A percentile compares a stretch with the other conserved stretches of the same genome.
Evolutionary conservation across 2,329 filamentous ascomycete species (phyloP).

Genomic region (Pestalotiopsis sp.): DNA sequence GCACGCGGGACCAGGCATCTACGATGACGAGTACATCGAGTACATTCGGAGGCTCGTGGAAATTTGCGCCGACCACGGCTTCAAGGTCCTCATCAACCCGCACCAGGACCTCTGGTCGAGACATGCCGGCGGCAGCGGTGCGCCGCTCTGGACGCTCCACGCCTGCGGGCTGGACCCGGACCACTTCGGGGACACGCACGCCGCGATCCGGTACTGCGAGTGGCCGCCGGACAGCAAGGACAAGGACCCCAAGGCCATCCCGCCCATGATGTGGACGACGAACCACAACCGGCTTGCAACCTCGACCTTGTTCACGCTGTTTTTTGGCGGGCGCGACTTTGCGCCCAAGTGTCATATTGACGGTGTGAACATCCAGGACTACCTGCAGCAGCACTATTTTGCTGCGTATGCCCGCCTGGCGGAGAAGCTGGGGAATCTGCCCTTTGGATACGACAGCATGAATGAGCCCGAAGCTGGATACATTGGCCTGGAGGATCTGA

Average conservation of each 20-base stretch:
- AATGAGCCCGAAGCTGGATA: slow-evolving; percentile 26
- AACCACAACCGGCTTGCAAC: slow-evolving; percentile 26
- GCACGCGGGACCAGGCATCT: slow-evolving; percentile 23
- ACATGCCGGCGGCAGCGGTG: slow-evolving; percentile 24
- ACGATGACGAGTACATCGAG: slow-evolving; percentile 26
- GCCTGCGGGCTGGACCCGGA: slow-evolving; percentile 25
- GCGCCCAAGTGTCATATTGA: slow-evolving; percentile 23
- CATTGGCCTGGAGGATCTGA: slow-evolving; percentile 21
- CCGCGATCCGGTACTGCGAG: slow-evolving; percentile 24
- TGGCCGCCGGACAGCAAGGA: slow-evolving; percentile 23
- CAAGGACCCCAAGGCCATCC: slow-evolving; percentile 24
- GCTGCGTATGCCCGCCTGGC: slow-evolving; percentile 22
- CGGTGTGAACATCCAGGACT: slow-evolving; percentile 27
- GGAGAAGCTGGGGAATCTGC: slow-evolving; percentile 19
- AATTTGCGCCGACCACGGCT: slow-evolving; percentile 20
- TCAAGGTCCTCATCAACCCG: slow-evolving; percentile 26
- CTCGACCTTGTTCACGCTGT: slow-evolving; percentile 24
- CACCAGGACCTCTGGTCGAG: slow-evolving; percentile 29
- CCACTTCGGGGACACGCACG: slow-evolving; percentile 24
- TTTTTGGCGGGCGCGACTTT: slow-evolving; percentile 24
- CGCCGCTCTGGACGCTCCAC: slow-evolving; percentile 27
- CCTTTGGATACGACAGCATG: slow-evolving; percentile 27
- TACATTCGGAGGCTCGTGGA: slow-evolving; percentile 19
- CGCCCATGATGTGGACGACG: slow-evolving; percentile 29
- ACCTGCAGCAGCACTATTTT: slow-evolving; percentile 25